These are phyloP conservation scores for Scleromitrula shiraiana DNA, from an alignment of 2,329 filamentous ascomycete species.

Conservation along the genomic window DNA sequence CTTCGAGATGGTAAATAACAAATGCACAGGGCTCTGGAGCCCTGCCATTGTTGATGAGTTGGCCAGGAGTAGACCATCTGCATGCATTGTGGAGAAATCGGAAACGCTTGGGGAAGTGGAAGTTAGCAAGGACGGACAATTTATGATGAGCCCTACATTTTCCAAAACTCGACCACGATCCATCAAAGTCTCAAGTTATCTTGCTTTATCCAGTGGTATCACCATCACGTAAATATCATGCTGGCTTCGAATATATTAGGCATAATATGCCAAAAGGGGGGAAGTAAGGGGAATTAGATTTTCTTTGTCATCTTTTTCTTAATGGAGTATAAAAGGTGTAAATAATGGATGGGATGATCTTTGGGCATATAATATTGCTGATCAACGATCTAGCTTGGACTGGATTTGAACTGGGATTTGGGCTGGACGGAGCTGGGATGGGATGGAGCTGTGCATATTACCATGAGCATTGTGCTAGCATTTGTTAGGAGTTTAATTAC, in stretches of 20 bases:
- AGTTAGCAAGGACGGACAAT: slow-evolving; percentile 48
- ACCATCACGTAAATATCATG: slow-evolving; percentile 18
- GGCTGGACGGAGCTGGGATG: background rate
- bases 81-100: slow-evolving; percentile 52
- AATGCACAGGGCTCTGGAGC: slow-evolving; percentile 66
- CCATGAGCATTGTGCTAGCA: too few species aligned
- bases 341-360: slow-evolving; percentile 3
- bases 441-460: too few species aligned
- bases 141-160: slow-evolving; percentile 19
- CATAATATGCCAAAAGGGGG: background rate
- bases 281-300: background rate
- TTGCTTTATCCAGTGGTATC: slow-evolving; percentile 20
- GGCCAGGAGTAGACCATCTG: slow-evolving; percentile 47
- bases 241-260: background rate
- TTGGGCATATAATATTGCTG: background rate
- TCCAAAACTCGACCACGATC: slow-evolving; percentile 23
- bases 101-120: slow-evolving; percentile 56
- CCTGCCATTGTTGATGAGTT: slow-evolving; percentile 56
- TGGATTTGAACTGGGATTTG: background rate
- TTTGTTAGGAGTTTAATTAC: slow-evolving; percentile 2
- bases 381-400: background rate
- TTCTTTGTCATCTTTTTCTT: background rate
- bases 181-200: slow-evolving; percentile 27
- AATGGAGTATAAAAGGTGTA: slow-evolving; percentile 8
- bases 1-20: slow-evolving; percentile 53